Percentiles rank a stretch among this genome's conserved stretches.
Conservation (phyloP, 2,329 filamentous ascomycete genomes). For the Fusarium sp. region DNA sequence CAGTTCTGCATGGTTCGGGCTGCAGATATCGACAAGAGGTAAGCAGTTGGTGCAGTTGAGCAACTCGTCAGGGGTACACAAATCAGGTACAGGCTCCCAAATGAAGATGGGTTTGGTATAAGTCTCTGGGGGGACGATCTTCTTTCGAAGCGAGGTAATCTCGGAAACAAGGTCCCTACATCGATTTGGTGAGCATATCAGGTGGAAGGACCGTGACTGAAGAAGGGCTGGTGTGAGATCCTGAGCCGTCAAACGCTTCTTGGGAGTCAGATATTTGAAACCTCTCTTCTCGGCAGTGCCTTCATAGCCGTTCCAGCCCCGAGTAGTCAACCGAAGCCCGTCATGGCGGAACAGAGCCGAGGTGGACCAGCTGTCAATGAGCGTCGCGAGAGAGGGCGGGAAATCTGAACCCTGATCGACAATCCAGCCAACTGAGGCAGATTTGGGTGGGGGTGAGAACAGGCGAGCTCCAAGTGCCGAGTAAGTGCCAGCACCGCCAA, state of each 20-base stretch:
- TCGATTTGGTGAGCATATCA: conserved; percentile 84
- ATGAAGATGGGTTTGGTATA: conserved; percentile 78
- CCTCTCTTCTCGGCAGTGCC: conserved; percentile 75
- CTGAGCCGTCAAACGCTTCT: conserved; percentile 80
- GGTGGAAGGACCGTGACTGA: conserved; percentile 82
- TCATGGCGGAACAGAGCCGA: conserved; percentile 76
- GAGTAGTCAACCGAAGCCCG: conserved; percentile 79
- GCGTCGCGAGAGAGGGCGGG: conserved; percentile 71
- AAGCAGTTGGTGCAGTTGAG: conserved; percentile 74
- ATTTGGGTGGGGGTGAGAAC: conserved; percentile 77
- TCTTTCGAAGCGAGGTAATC: conserved; percentile 72
- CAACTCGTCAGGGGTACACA: conserved; percentile 78
- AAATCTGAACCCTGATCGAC: conserved; percentile 93
- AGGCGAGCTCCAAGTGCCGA: conserved; percentile 89
- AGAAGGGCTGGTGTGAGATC: conserved; percentile 77
- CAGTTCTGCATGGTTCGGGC: conserved; percentile 91
- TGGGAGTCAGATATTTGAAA: conserved; percentile 90
- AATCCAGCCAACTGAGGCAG: conserved; percentile 85
- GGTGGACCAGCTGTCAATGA: conserved; percentile 82
- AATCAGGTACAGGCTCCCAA: conserved; percentile 95
- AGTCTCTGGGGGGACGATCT: conserved; percentile 49
- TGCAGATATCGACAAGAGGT: conserved; percentile 72
- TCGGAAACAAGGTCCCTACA: conserved; percentile 81
- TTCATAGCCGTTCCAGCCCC: conserved; percentile 93
- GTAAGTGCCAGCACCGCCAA: conserved; percentile 92